Evolutionary conservation across 257 asterid species (phyloP).

Genomic region (Pogostemon cablin): DNA sequence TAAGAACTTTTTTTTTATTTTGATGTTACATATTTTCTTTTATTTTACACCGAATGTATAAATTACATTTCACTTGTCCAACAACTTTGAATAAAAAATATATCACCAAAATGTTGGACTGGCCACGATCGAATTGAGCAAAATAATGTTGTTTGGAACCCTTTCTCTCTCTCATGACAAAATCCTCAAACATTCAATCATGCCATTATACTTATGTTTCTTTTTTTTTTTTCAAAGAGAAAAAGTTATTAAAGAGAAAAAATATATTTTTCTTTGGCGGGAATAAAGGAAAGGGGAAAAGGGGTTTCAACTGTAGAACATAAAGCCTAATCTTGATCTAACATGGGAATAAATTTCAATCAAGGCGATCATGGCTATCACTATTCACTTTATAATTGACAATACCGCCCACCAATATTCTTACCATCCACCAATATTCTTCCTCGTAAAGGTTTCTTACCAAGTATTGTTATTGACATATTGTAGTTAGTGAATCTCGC

Average conservation of each 20-base stretch:
- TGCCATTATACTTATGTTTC: conserved; percentile 29
- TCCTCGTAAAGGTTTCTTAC: conserved; percentile 43
- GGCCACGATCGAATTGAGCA: conserved; percentile 53
- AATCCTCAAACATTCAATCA: conserved; percentile 35
- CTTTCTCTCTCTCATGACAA: conserved; percentile 35
- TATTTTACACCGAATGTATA: too few species aligned
- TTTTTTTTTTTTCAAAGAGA: neutral
- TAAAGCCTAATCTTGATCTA: conserved; percentile 43
- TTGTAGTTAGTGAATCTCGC: too few species aligned
- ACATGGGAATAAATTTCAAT: conserved; percentile 45
- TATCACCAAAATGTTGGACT: conserved; percentile 32
- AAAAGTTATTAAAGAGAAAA: neutral
- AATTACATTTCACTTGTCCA: too few species aligned
- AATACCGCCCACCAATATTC: neutral
- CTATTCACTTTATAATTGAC: conserved; percentile 41
- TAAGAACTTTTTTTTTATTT: too few species aligned
- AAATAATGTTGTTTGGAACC: too few species aligned
- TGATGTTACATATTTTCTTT: too few species aligned
- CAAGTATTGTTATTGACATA: neutral
- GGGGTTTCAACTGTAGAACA: conserved; percentile 24
- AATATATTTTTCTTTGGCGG: too few species aligned
- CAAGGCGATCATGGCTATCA: conserved; percentile 53
- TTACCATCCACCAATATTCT: conserved; percentile 35
- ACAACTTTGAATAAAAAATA: too few species aligned
- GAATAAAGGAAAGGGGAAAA: conserved; percentile 21